These are phyloP conservation scores for Xylaria sp. DNA, from an alignment of 2,329 filamentous ascomycete species.

Conservation along the genomic window DNA sequence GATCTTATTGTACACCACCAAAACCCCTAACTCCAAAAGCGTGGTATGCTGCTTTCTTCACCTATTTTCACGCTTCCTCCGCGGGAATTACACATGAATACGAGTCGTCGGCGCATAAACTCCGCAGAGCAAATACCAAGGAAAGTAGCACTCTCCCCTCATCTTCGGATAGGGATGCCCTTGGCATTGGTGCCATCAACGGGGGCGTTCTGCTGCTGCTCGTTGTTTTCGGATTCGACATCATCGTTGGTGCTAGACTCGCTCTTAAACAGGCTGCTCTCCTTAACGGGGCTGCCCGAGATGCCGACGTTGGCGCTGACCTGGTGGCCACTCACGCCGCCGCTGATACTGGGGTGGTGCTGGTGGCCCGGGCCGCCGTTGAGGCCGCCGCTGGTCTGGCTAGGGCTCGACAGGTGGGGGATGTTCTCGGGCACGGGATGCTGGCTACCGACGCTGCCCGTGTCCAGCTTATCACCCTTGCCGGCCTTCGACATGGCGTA, in stretches of 20 bases:
- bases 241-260: slow-evolving; percentile 75
- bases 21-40: slow-evolving; percentile 16
- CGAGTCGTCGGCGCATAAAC: background rate
- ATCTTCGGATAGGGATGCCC: slow-evolving; percentile 74
- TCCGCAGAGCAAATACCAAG: background rate
- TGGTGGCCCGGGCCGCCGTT: slow-evolving; percentile 53
- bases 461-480: slow-evolving; percentile 93
- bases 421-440: slow-evolving; percentile 97
- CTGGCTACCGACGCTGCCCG: slow-evolving; percentile 92
- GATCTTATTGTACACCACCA: slow-evolving; percentile 24
- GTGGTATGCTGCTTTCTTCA: background rate
- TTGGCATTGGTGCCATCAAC: slow-evolving; percentile 62
- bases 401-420: slow-evolving; percentile 82
- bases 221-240: slow-evolving; percentile 54
- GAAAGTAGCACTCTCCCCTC: slow-evolving; percentile 39
- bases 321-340: slow-evolving; percentile 58
- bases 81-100: slow-evolving; percentile 9
- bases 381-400: slow-evolving; percentile 56
- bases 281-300: slow-evolving; percentile 86
- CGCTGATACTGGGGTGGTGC: slow-evolving; percentile 51
- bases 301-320: slow-evolving; percentile 50
- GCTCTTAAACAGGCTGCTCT: slow-evolving; percentile 85
- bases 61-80: slow-evolving; percentile 9
- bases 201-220: slow-evolving; percentile 51
- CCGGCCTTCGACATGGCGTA: slow-evolving; percentile 97